Evolutionary conservation across 345 rosid species (phyloP).

Genomic region (Citropsis articulata): DNA sequence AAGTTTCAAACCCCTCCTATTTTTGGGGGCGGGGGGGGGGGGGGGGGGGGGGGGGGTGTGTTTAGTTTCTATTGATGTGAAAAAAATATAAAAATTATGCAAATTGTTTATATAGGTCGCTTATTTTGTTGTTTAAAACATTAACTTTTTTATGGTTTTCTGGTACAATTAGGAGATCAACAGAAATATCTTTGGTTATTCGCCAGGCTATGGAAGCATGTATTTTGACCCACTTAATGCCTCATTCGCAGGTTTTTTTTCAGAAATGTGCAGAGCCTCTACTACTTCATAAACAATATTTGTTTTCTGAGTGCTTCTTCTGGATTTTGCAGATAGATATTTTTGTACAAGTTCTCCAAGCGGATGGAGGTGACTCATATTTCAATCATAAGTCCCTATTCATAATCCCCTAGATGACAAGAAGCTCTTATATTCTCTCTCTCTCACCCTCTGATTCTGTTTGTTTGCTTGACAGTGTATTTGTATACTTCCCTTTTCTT

Average conservation of each 20-base stretch:
- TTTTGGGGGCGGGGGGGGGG: no score
- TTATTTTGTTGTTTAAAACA: background rate
- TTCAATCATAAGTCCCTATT: constrained; percentile 2
- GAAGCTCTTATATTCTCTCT: background rate
- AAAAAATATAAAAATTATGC: no score
- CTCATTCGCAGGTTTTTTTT: constrained; percentile 78
- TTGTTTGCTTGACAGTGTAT: background rate
- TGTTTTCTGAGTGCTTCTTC: constrained; percentile 11
- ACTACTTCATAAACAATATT: background rate
- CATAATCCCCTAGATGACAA: background rate
- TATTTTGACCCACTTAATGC: constrained; percentile 77
- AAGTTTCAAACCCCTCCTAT: no score
- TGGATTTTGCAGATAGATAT: constrained; percentile 71
- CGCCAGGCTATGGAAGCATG: constrained; percentile 96
- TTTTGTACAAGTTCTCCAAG: constrained; percentile 94
- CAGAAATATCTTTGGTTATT: constrained; percentile 82
- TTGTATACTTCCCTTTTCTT: background rate
- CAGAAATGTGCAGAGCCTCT: background rate
- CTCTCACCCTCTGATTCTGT: background rate
- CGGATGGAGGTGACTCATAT: constrained; percentile 73
- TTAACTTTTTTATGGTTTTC: constrained; percentile 5
- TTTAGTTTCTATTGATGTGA: no score
- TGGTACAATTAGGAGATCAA: constrained; percentile 67
- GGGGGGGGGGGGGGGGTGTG: no score
- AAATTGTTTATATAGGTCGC: background rate